Evolutionary conservation across 1,284 basidiomycete species (phyloP), one percentile per base, ranked within the genome.

Genomic region (Ceratobasidium sp.): DNA sequence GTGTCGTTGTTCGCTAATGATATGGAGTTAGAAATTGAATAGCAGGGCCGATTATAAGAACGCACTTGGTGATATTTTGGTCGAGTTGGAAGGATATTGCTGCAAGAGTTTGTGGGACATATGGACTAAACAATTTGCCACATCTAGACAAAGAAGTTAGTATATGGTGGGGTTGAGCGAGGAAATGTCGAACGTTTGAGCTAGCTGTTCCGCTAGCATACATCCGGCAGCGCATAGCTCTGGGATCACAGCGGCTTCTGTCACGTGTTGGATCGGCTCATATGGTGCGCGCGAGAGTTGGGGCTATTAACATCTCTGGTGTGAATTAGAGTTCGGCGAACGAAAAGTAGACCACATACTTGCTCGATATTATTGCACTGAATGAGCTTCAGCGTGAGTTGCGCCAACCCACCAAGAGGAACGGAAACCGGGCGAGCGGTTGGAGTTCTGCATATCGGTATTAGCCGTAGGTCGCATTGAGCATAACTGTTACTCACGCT

Each of bases 391-490:
- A 83, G 76, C 5, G 81, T 81, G 3, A 84, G 77, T 0, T 80
- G 75, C 8, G 84, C 80, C 14, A 86, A 76, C 62, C 80, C 79
- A 6, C 93, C 93, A 15, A 94, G 80, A 0, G 95, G 93, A 1
- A 97, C 80, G 56, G 89, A 86, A 0, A 97, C 91, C 8, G 93
- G 89, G 19, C 94, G 88, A 53, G 86, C 83, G 1, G 87, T 88
- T 0, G 87, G 83, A 15, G 88, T 85, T 62, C 92, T 93, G 64
- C 24, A 22, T 29, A 14, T 27, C 2, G 19, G 44, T 59, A 29
- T 64, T 57, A 54, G 22, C 11, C 33, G 51, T 63, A 50, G 31
- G 4, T 48, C 24, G n/a, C 7, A n/a, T 22, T 15, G 24, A 57
- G 24, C n/a, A 17, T 44, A 29, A 45, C 22, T 11, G 56, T 27